phyloP scores from a whole-genome alignment of 1,284 basidiomycete species.

The Anthracocystis panici-leucophaei region DNA sequence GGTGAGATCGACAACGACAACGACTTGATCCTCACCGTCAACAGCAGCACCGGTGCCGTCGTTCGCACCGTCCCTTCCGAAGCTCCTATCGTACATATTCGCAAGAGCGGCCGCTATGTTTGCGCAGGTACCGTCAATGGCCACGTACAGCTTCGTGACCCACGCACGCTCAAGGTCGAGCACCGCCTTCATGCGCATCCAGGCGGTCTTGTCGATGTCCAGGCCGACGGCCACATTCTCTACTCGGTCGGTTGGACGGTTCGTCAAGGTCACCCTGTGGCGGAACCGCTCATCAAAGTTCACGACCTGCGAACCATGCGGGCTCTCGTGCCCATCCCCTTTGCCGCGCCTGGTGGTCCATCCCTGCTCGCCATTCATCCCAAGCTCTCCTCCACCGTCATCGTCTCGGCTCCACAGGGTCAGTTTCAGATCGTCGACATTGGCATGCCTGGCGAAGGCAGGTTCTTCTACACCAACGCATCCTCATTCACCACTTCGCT shows the following conservation, averaged over 20 bases:
- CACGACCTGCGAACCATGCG: conserved; percentile 88
- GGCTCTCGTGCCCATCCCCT: conserved; percentile 83
- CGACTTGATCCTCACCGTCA: conserved; percentile 60
- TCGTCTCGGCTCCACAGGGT: conserved; percentile 85
- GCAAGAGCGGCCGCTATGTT: conserved; percentile 56
- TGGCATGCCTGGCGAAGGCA: conserved; percentile 76
- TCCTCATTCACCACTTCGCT: conserved; percentile 83
- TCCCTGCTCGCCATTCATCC: conserved; percentile 88
- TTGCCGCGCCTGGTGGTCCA: conserved; percentile 80
- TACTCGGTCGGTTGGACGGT: conserved; percentile 69
- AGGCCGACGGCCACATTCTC: conserved; percentile 65
- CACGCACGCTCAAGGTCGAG: conserved; percentile 62
- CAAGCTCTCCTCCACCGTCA: conserved; percentile 80
- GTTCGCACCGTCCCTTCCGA: conserved; percentile 61
- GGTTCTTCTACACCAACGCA: conserved; percentile 78
- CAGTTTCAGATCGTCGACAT: conserved; percentile 91
- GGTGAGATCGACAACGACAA: conserved; percentile 50
- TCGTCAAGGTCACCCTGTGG: conserved; percentile 83
- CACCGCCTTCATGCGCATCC: conserved; percentile 66
- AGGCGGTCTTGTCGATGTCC: conserved; percentile 68
- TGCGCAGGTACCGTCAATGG: conserved; percentile 62
- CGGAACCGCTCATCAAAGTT: conserved; percentile 91
- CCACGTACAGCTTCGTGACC: conserved; percentile 67
- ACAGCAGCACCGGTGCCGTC: conserved; percentile 60
- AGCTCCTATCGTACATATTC: conserved; percentile 60